phyloP scores from a whole-genome alignment of 257 asterid species.

The Ballota nigra region DNA sequence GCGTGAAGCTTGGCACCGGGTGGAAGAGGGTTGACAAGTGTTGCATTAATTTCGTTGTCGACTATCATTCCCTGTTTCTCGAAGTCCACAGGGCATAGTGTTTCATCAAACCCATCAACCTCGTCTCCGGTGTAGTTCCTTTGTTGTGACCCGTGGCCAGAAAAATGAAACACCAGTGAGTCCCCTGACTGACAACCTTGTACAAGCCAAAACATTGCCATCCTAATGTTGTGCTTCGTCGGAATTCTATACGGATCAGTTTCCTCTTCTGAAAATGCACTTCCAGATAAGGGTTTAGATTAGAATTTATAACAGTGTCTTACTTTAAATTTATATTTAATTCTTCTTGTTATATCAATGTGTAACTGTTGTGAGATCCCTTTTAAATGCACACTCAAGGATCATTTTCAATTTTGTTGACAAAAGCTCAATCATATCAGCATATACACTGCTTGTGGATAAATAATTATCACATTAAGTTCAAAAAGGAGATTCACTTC shows the following conservation, averaged over 20 bases:
- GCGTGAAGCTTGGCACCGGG: conserved; percentile 92
- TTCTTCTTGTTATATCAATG: neutral
- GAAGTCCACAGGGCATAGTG: conserved; percentile 79
- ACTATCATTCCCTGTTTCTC: conserved; percentile 80
- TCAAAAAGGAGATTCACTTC: conserved; percentile 33
- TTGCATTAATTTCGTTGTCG: conserved; percentile 77
- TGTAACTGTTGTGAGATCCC: conserved; percentile 20
- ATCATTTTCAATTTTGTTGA: conserved; percentile 14
- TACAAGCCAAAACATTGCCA: conserved; percentile 92
- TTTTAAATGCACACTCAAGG: neutral
- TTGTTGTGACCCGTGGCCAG: conserved; percentile 94
- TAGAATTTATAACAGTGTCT: neutral
- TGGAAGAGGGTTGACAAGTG: conserved; percentile 81
- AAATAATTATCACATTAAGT: conserved; percentile 23
- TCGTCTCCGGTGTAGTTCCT: conserved; percentile 84
- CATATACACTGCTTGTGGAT: conserved; percentile 23
- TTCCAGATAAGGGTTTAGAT: conserved; percentile 23
- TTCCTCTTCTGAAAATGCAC: conserved; percentile 72
- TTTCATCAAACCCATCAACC: conserved; percentile 92
- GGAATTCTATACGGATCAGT: conserved; percentile 77
- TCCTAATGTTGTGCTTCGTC: conserved; percentile 80
- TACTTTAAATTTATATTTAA: neutral
- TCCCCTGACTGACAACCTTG: conserved; percentile 92
- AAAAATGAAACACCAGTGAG: conserved; percentile 85
- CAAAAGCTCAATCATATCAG: conserved; percentile 23